Evolutionary conservation across 257 asterid species (phyloP).

Genomic region (Petunia secreta): DNA sequence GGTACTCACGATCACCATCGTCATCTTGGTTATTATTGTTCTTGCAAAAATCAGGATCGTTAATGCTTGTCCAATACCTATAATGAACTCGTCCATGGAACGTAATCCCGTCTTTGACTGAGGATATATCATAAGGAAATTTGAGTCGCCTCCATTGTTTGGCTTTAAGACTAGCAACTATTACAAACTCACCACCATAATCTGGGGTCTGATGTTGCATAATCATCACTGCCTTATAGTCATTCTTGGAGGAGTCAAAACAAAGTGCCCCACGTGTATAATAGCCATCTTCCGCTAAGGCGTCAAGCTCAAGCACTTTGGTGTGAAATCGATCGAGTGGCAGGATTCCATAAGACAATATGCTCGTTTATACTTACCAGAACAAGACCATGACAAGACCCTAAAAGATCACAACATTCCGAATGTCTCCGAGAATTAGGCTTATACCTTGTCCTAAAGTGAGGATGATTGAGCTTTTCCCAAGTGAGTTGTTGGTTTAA

Average conservation of each 20-base stretch:
- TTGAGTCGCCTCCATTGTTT: background rate
- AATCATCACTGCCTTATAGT: background rate
- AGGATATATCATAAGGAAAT: background rate
- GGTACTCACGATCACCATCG: too few relatives aligned
- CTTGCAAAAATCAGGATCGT: too few relatives aligned
- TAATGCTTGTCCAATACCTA: background rate
- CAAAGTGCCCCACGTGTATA: background rate
- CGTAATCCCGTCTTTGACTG: background rate
- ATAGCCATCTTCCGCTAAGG: background rate
- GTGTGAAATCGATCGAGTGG: background rate
- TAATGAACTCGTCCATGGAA: background rate
- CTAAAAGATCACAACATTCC: background rate
- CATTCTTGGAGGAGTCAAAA: background rate
- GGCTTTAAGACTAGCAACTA: background rate
- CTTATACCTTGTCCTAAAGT: background rate
- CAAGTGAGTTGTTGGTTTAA: background rate
- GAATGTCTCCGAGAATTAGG: too few relatives aligned
- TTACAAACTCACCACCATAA: background rate
- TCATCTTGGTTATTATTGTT: too few relatives aligned
- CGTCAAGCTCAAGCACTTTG: background rate
- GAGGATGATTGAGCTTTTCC: background rate
- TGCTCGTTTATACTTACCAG: too few relatives aligned
- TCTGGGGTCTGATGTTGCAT: too few relatives aligned
- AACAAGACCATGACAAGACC: conserved; percentile 1
- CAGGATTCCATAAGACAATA: background rate